phyloP scores from a whole-genome alignment of 2,329 filamentous ascomycete species.

The Chaetomium sp. region DNA sequence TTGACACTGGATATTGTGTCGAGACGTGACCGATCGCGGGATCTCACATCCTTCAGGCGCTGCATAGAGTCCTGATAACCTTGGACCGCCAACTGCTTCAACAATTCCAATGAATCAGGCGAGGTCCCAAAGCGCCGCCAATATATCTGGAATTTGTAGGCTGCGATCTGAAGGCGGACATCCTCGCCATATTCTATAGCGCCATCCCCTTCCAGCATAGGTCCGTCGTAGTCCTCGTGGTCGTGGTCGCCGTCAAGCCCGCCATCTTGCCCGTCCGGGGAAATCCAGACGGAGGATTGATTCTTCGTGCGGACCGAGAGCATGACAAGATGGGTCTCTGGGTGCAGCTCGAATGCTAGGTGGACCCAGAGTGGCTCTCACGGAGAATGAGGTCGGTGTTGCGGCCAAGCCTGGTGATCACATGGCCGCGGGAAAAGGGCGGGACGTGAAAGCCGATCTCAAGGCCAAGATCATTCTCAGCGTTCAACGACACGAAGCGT shows the following conservation, averaged over 20 bases:
- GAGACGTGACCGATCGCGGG: constrained; percentile 1
- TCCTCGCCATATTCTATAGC: constrained; percentile 1
- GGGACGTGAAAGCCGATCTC: constrained; percentile 9
- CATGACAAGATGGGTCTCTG: not conserved
- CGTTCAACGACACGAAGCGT: not conserved
- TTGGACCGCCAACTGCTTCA: not conserved
- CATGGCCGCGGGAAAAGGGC: not conserved
- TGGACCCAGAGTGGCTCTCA: constrained; percentile 47
- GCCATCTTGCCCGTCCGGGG: not conserved
- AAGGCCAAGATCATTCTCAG: not conserved
- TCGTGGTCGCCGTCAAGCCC: no score
- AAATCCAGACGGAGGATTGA: not conserved
- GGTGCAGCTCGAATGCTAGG: constrained; percentile 16
- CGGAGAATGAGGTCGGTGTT: constrained; percentile 5
- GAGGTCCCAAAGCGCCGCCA: not conserved
- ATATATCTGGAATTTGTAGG: not conserved
- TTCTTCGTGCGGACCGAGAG: constrained; percentile 2
- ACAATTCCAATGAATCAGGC: not conserved
- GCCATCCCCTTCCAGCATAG: constrained; percentile 29
- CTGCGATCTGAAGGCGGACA: not conserved
- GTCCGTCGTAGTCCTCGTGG: no score
- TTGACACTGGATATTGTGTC: not conserved
- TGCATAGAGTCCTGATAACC: not conserved
- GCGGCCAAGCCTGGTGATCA: not conserved
- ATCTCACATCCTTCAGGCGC: not conserved